Evolutionary conservation across 768 basidiomycete species (phyloP).

Genomic region (Amanita muscaria): DNA sequence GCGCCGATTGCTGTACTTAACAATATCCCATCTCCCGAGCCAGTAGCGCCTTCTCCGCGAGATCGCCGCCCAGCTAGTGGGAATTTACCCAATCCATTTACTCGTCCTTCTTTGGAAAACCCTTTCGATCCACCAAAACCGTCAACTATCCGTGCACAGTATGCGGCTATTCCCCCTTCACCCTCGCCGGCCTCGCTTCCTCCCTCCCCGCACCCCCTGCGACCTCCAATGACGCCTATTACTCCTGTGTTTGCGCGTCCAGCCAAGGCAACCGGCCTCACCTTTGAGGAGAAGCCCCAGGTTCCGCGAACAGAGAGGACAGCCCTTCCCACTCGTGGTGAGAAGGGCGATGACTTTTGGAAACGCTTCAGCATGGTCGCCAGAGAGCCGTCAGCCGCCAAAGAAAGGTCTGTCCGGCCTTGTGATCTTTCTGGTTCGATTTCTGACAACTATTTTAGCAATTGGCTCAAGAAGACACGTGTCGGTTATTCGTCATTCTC

Average conservation of each 20-base stretch:
- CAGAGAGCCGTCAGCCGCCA: conserved; percentile 39
- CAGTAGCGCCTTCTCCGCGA: conserved; percentile 29
- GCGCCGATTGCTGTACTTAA: conserved; percentile 61
- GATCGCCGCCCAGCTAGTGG: conserved; percentile 15
- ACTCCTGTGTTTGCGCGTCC: conserved; percentile 71
- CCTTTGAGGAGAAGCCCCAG: conserved; percentile 32
- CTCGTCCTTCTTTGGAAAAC: conserved; percentile 16
- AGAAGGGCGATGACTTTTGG: conserved; percentile 82
- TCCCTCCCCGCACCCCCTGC: conserved; percentile 60
- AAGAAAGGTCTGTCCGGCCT: conserved; percentile 36
- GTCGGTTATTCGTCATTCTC: conserved; percentile 41
- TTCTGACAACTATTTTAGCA: conserved; percentile 24
- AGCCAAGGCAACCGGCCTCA: conserved; percentile 27
- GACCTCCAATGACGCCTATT: conserved; percentile 72
- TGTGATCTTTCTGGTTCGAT: conserved; percentile 1
- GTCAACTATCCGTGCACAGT: conserved; percentile 10
- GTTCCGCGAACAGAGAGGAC: conserved; percentile 47
- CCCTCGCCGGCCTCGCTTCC: conserved; percentile 13
- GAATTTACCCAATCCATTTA: conserved; percentile 9
- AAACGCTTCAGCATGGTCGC: conserved; percentile 78
- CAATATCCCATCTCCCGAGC: conserved; percentile 36
- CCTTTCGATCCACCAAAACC: conserved; percentile 18
- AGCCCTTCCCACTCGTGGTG: conserved; percentile 56
- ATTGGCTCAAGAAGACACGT: conserved; percentile 63
- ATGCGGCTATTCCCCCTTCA: conserved; percentile 11